These are phyloP conservation scores for Barnettozyma wickerhamii DNA, from an alignment of 805 yeast genomes.

Conservation along the genomic window DNA sequence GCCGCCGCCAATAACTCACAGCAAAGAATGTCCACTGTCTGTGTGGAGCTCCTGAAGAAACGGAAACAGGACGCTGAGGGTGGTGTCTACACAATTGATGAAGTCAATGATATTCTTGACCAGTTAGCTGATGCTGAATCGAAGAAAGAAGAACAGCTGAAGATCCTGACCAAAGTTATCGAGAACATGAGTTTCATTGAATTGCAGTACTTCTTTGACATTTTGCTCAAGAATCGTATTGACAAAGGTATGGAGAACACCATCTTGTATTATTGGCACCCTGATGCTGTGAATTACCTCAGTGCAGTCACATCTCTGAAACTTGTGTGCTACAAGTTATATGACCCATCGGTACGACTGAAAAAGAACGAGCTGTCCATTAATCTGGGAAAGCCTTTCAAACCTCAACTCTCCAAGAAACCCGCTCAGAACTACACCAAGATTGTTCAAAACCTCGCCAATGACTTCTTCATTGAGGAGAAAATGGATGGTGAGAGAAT, in stretches of 20 bases:
- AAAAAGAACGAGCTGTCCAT: constrained; percentile 33
- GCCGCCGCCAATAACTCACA: constrained; percentile 29
- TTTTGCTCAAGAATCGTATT: constrained; percentile 55
- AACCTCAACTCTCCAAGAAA: constrained; percentile 72
- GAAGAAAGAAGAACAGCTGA: constrained; percentile 35
- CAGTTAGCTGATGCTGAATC: constrained; percentile 31
- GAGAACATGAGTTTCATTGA: constrained; percentile 56
- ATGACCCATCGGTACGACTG: constrained; percentile 45
- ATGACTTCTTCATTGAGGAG: constrained; percentile 72
- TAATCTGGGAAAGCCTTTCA: constrained; percentile 42
- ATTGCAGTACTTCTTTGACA: constrained; percentile 62
- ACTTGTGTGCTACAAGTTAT: constrained; percentile 52
- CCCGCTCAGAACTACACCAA: constrained; percentile 45
- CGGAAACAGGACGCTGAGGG: constrained; percentile 39
- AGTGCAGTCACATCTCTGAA: constrained; percentile 63
- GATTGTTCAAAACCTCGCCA: constrained; percentile 41
- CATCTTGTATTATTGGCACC: constrained; percentile 66
- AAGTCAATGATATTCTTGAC: constrained; percentile 46
- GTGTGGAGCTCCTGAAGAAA: constrained; percentile 45
- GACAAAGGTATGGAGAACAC: constrained; percentile 58
- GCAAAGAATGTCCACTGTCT: constrained; percentile 42
- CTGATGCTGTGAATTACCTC: constrained; percentile 63
- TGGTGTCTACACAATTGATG: constrained; percentile 39
- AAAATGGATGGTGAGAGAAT: constrained; percentile 93
- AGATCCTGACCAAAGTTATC: constrained; percentile 45